Evolutionary conservation across 805 yeast genomes (phyloP), one percentile per base, ranked within the genome.

Genomic region (Teunomyces cretensis): DNA sequence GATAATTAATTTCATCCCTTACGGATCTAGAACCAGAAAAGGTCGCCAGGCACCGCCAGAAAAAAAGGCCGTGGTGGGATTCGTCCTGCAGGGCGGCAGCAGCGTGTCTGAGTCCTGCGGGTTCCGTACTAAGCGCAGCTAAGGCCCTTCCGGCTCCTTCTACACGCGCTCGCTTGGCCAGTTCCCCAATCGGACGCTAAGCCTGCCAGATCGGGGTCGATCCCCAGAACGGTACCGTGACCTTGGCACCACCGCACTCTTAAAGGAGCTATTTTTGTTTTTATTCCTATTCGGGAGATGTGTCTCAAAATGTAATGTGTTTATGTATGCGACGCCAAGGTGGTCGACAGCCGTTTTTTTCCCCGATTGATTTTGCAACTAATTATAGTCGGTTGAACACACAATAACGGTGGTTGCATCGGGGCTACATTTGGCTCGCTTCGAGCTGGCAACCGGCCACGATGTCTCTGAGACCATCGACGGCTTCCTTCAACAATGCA

Each of bases 401-500:
- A n/a, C n/a, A n/a, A n/a, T n/a, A n/a, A n/a, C n/a, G n/a, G n/a
- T n/a, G n/a, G n/a, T n/a, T n/a, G n/a, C n/a, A n/a, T n/a, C n/a
- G n/a, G n/a, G n/a, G 9, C 33, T 33, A 19, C 15, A 11, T 8
- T 16, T 14, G 9, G 26, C 38, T 24, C 1, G 15, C 24, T 14
- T 37, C 28, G 33, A 46, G 36, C 39, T 43, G 41, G 32, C 44
- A 48, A 9, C 33, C 46, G 11, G 28, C 41, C 12, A 48, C 40
- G 30, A 39, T 33, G 6, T 31, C 28, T 14, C 42, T 39, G 33
- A 48, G 44, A 7, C 33, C 24, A 15, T 40, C 40, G 22, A 48
- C 44, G 9, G 54, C 54, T 14, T 44, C 45, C 7, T 30, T 14
- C 17, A 50, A 47, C 17, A 42, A 30, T 0, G 30, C 47, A 1